phyloP scores from a whole-genome alignment of 1,139 yeast genomes.

The Yamadazyma siamensis region DNA sequence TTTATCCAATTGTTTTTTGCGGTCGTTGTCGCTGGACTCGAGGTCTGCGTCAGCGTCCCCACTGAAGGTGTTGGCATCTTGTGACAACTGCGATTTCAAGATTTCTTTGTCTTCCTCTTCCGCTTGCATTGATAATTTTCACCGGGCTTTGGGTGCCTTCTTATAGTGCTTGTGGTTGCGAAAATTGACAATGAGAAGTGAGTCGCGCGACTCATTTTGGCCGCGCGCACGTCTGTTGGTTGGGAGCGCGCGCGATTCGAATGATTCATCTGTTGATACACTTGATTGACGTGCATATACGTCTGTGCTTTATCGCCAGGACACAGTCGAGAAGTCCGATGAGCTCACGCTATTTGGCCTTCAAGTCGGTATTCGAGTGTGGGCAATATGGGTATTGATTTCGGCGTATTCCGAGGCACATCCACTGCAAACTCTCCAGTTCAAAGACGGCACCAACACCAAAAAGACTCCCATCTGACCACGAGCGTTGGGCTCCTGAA shows the following conservation, averaged over 20 bases:
- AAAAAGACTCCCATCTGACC: too few species aligned
- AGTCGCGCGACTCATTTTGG: conserved; percentile 10
- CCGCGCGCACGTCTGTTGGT: conserved; percentile 2
- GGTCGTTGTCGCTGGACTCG: conserved; percentile 1
- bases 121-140: not conserved
- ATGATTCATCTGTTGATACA: too few species aligned
- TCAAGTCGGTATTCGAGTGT: not conserved
- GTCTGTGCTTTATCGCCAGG: not conserved
- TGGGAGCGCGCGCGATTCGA: not conserved
- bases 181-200: conserved; percentile 3
- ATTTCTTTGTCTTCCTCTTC: not conserved
- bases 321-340: not conserved
- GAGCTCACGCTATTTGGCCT: not conserved
- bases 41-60: not conserved
- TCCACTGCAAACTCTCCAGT: too few species aligned
- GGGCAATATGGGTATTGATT: too few species aligned
- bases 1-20: conserved; percentile 42
- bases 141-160: not conserved
- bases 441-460: too few species aligned
- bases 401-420: too few species aligned
- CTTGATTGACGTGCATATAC: not conserved
- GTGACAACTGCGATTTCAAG: not conserved
- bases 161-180: not conserved
- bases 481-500: not conserved
- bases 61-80: not conserved